Evolutionary conservation across 2,329 filamentous ascomycete genomes (phyloP).

Genomic region (Bisporella sp.): DNA sequence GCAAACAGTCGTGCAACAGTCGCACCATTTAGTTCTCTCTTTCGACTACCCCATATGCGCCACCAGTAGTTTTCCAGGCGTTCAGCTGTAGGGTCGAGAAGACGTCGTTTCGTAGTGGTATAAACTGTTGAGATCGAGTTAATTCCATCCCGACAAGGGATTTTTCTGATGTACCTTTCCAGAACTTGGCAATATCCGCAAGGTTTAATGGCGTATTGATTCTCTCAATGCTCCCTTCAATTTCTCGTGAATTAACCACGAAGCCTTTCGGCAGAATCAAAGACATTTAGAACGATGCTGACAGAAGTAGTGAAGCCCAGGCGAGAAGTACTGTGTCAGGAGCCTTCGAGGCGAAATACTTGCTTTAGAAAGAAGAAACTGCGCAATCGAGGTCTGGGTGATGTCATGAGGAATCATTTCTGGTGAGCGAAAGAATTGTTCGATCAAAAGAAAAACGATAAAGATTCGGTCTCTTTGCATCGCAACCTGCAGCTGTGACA

Average conservation of each 20-base stretch:
- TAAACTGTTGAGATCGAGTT: constrained; percentile 40
- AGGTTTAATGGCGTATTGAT: constrained; percentile 34
- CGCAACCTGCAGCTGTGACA: no score
- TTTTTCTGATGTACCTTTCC: constrained; percentile 42
- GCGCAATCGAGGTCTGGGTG: no score
- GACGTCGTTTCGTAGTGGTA: constrained; percentile 50
- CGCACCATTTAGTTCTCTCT: constrained; percentile 41
- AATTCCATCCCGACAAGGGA: background rate
- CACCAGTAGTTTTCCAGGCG: constrained; percentile 61
- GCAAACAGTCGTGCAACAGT: constrained; percentile 49
- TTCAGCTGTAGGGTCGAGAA: constrained; percentile 53
- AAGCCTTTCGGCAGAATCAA: constrained; percentile 53
- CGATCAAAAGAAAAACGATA: no score
- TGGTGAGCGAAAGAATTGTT: no score
- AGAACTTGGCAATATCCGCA: constrained; percentile 48
- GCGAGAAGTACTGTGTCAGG: no score
- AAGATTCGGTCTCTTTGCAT: no score
- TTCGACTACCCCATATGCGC: constrained; percentile 53
- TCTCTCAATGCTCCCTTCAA: constrained; percentile 48
- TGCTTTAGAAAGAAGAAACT: no score
- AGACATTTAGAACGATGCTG: no score
- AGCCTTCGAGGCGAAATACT: no score
- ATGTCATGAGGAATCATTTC: no score
- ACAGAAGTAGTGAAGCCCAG: no score
- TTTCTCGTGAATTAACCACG: constrained; percentile 43